Evolutionary conservation across 2,329 filamentous ascomycete species (phyloP).

Genomic region (Coniochaeta ligniaria): DNA sequence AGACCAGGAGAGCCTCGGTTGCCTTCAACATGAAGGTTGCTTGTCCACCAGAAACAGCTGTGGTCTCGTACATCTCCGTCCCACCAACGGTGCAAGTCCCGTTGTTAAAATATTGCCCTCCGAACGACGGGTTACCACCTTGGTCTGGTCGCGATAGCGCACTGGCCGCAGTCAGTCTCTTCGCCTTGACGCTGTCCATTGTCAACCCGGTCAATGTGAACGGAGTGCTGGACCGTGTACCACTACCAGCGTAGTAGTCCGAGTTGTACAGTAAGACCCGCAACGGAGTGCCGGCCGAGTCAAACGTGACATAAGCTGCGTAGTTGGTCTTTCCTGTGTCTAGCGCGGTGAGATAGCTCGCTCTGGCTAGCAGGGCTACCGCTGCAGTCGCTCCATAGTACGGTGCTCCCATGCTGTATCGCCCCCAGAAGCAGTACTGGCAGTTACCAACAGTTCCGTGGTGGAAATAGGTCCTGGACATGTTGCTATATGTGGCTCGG

Average conservation of each 20-base stretch:
- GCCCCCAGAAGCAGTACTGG: slow-evolving; percentile 33
- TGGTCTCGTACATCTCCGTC: slow-evolving; percentile 27
- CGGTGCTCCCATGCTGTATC: slow-evolving; percentile 39
- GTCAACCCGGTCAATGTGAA: slow-evolving; percentile 35
- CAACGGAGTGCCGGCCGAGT: slow-evolving; percentile 25
- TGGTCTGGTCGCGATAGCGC: slow-evolving; percentile 35
- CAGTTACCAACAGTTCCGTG: slow-evolving; percentile 45
- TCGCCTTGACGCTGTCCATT: slow-evolving; percentile 26
- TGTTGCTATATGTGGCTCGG: slow-evolving; percentile 24
- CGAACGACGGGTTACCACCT: slow-evolving; percentile 33
- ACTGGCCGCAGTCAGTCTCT: slow-evolving; percentile 35
- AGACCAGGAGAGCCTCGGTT: slow-evolving; percentile 40
- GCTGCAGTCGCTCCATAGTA: slow-evolving; percentile 45
- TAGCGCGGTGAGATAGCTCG: slow-evolving; percentile 33
- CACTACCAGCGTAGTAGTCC: slow-evolving; percentile 29
- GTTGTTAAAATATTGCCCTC: slow-evolving; percentile 37
- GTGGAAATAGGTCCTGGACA: slow-evolving; percentile 40
- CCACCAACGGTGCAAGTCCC: slow-evolving; percentile 36
- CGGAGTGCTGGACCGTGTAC: slow-evolving; percentile 25
- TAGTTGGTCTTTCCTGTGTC: slow-evolving; percentile 34
- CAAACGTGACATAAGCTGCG: slow-evolving; percentile 38
- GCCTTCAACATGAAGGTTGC: slow-evolving; percentile 33
- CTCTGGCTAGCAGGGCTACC: slow-evolving; percentile 34
- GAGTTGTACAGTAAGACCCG: slow-evolving; percentile 37
- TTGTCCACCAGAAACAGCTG: slow-evolving; percentile 23